Base-by-base conservation (phyloP, 176 grass and related monocot species). In the Carex parvula region DNA sequence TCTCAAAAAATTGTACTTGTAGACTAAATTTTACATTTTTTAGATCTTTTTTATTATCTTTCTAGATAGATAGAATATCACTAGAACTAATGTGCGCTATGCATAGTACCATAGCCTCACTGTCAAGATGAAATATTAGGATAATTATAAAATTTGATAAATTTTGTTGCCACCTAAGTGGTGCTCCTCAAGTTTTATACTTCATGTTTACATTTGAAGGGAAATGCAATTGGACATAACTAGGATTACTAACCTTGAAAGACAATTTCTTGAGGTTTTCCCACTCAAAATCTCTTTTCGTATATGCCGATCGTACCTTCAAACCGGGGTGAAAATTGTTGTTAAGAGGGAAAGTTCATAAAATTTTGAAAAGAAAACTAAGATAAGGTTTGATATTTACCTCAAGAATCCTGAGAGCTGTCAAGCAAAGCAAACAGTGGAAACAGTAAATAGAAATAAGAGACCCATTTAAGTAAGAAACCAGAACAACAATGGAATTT, bases 231-330 rank as follows among this genome's bases (percentile, higher is more conserved):
- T n/a, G 14, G 20, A 50, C 20, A 75, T n/a, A 42, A 42, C 10
- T 33, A 60, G 55, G 10, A 17, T 26, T 57, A 37, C 13, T 3
- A 46, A 94, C 92, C 92, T 93, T 91, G 60, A 94, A 94, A 3
- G 92, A 88, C 81, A 98, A 88, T 29, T 91, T 94, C 73, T 94
- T 84, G 35, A 98, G 83, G 32, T 94, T 98, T 14, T 98, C 95
- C 95, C 92, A 98, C 87, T 98, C 95, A 64, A 98, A 98, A 91
- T 98, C 95, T 30, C 30, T 87, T 58, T 98, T 94, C 3, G 84
- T 62, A 84, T 98, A 98, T 65, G 85, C 90, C 46, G 95, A 98
- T 78, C 95, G 89, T 26, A 98, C 95, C 95, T 94, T 84, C 60
- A 87, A 42, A 44, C 6, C 22, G 48, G 2, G 30, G 3, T 59